These are phyloP conservation scores for Plasmodium malariae DNA, from an alignment of 169 alveolate species.

Conservation along the genomic window DNA sequence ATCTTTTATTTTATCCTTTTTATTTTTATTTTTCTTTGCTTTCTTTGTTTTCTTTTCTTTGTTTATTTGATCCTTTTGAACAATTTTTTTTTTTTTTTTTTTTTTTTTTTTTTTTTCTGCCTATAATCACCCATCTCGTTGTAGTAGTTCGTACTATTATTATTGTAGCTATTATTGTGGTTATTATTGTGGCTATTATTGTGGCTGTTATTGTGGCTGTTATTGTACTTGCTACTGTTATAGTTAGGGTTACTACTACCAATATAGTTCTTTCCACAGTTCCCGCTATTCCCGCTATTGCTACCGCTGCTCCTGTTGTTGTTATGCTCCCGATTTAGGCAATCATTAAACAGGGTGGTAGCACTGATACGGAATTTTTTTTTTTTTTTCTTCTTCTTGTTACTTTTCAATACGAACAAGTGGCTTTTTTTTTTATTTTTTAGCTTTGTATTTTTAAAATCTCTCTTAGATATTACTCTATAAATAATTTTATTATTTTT, in stretches of 20 bases:
- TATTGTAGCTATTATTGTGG: too few relatives aligned
- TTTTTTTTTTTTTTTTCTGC: too few relatives aligned
- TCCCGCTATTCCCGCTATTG: too few relatives aligned
- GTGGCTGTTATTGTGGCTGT: too few relatives aligned
- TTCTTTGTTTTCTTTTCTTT: background rate
- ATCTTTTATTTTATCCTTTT: background rate
- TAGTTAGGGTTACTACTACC: too few relatives aligned
- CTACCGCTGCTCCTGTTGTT: too few relatives aligned
- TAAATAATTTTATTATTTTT: constrained; percentile 29
- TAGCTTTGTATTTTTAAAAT: constrained; percentile 26
- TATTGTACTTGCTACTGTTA: too few relatives aligned
- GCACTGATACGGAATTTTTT: background rate
- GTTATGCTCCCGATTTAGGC: background rate
- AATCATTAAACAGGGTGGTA: background rate
- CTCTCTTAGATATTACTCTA: constrained; percentile 21
- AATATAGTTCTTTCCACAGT: too few relatives aligned
- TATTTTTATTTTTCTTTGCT: background rate
- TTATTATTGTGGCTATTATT: too few relatives aligned
- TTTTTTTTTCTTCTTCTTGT: background rate
- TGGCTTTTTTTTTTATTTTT: constrained; percentile 39
- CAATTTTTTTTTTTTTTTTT: background rate
- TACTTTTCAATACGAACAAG: background rate
- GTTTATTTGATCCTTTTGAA: too few relatives aligned
- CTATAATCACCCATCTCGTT: too few relatives aligned
- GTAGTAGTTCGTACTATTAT: too few relatives aligned